Base-by-base conservation (phyloP, 2,329 filamentous ascomycete genomes). In the Aspergillus costaricaensis region DNA sequence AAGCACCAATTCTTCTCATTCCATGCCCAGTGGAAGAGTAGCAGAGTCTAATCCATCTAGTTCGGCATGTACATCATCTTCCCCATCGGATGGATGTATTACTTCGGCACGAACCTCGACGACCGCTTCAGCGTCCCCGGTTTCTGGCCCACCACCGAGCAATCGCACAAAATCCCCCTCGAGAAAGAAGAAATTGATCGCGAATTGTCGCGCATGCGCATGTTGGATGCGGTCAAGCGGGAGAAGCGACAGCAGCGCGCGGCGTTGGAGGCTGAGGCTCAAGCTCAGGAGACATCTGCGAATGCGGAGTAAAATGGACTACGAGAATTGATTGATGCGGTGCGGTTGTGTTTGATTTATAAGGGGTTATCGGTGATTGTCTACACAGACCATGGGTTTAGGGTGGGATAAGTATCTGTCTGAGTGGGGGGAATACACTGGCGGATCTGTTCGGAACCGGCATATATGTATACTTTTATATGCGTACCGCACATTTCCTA, bases 51-150 rank as follows among this genome's bases (percentile, higher is more conserved):
- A 25, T 15, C 17, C 36, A 4, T n/a, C 21, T 17, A 97, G 94
- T 99, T 99, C 78, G 93, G 94, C 81, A 91, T 96, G 85, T 99
- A 99, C 82, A 89, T 99, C 81, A 89, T 97, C 85, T 99, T 99
- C 80, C 95, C 95, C 17, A 98, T 99, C 72, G 92, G 91, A 70
- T 93, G 95, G 83, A 99, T 99, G 95, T 98, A 96, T 84, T 99
- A 99, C 83, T 99, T 98, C 78, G 95, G 95, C 75, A 96, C 93
- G 59, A 99, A 99, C 78, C 91, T 99, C 74, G 95, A 99, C 79
- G 85, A 89, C 67, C 89, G 92, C 65, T 99, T 99, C 82, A 81
- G 85, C 51, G 91, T 98, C 1, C 88, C 90, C 21, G 91, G 90
- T 60, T 99, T 99, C 83, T 99, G 95, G 95, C 95, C 95, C 27